Evolutionary conservation across 2,329 filamentous ascomycete genomes (phyloP), one percentile per base, ranked within the genome.

Genomic region (Penicillium sp.): DNA sequence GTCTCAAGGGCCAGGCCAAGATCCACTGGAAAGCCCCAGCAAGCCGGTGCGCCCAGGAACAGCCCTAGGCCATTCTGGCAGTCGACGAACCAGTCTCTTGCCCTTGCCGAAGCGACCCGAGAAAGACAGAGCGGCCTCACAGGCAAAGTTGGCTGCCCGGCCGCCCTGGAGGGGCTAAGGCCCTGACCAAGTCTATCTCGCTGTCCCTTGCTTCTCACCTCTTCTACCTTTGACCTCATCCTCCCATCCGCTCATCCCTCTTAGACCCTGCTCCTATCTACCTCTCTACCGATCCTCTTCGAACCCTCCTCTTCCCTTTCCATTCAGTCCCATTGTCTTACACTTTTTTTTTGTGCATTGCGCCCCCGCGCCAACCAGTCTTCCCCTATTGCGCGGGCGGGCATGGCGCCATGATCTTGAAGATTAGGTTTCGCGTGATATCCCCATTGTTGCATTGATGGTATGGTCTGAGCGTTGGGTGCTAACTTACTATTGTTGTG

Each of bases 71-170:
- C 76, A 78, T 64, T 74, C 74, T 2, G 69, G 64, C 11, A 72
- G 66, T 50, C 72, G 75, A 14, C 71, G 78, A 13, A 67, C 69
- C 35, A 79, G 77, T 64, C 65, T 79, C 56, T 69, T 80, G 39
- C 78, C 78, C 22, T 55, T 77, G 47, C 73, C 75, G 2, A 76
- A 71, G 54, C 66, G 65, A n/a, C 60, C 56, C 4, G 73, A 71
- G 13, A 69, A 73, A 19, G 70, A 74, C 13, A 72, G 69, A 58
- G 60, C 67, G 6, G 46, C 69, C 14, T 61, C 59, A 55, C 44
- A 65, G 55, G 70, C 61, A 43, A 73, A 69, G 40, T 52, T 70
- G 33, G 69, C 71, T 37, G 66, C 72, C 7, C 71, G 74, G 39
- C 76, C 76, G 11, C 74, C 64, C 10, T 78, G 75, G 75, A 68